phyloP scores from a whole-genome alignment of 2,329 filamentous ascomycete species.

The Dothidotthia symphoricarpi region DNA sequence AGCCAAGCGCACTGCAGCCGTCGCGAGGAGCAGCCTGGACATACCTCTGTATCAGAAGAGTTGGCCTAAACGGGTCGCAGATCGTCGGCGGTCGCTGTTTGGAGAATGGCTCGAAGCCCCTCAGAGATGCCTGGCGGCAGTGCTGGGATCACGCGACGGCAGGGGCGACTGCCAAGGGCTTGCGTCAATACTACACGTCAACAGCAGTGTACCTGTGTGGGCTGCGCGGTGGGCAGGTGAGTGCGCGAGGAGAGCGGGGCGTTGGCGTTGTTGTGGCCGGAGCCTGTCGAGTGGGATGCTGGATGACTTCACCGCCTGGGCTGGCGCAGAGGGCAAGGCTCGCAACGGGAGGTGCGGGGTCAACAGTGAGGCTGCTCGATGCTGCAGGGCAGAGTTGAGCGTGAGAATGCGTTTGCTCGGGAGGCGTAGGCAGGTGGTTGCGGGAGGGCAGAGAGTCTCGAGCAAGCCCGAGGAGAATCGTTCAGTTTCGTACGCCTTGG shows the following conservation, averaged over 20 bases:
- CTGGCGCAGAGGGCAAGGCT: conserved; percentile 17
- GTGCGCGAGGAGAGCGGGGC: conserved; percentile 30
- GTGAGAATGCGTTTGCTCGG: conserved; percentile 16
- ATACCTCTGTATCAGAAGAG: conserved; percentile 33
- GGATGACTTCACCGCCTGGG: conserved; percentile 42
- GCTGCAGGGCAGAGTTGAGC: conserved; percentile 25
- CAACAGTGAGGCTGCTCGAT: conserved; percentile 16
- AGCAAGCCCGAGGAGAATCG: not conserved
- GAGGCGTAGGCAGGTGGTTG: conserved; percentile 24
- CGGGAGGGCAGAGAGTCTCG: conserved; percentile 26
- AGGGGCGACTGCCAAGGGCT: conserved; percentile 22
- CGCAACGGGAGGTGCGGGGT: conserved; percentile 17
- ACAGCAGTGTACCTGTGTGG: conserved; percentile 28
- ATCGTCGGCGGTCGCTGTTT: conserved; percentile 24
- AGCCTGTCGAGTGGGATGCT: conserved; percentile 38
- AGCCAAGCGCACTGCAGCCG: conserved; percentile 3
- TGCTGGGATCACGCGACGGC: conserved; percentile 37
- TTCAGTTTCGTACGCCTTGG: conserved; percentile 9
- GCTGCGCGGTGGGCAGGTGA: conserved; percentile 29
- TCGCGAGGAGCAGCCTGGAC: conserved; percentile 11
- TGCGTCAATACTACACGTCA: conserved; percentile 31
- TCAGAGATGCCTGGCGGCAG: conserved; percentile 39
- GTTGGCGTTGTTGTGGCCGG: conserved; percentile 38
- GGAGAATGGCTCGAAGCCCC: conserved; percentile 44
- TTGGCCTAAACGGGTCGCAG: conserved; percentile 17